Conservation (phyloP, 352 stramenopile species). For the Salisapilia sapeloensis region DNA sequence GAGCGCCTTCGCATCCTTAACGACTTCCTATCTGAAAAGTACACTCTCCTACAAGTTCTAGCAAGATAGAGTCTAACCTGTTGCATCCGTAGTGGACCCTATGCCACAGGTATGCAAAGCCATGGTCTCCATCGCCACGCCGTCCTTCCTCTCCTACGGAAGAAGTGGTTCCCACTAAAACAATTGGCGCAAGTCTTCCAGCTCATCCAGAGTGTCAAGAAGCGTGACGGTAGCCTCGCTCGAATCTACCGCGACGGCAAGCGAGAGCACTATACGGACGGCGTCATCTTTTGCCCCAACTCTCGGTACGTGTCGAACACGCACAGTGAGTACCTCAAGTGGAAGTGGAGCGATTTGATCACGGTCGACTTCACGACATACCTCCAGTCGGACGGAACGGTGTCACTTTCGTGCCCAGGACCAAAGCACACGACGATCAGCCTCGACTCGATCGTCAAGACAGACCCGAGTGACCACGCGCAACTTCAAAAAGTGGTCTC, state of each 20-base stretch:
- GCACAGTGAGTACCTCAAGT: slow-evolving; percentile 83
- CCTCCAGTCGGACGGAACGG: slow-evolving; percentile 28
- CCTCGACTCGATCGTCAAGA: slow-evolving; percentile 63
- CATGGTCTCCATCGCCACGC: slow-evolving; percentile 43
- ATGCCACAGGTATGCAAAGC: slow-evolving; percentile 41
- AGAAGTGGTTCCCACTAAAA: slow-evolving; percentile 66
- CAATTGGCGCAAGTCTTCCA: slow-evolving; percentile 75
- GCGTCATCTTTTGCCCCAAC: slow-evolving; percentile 81
- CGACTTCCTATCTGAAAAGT: slow-evolving; percentile 76
- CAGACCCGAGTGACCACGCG: slow-evolving; percentile 59
- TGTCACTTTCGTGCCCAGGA: slow-evolving; percentile 57
- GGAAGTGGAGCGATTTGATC: slow-evolving; percentile 85
- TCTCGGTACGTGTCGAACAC: slow-evolving; percentile 72
- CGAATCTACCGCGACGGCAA: slow-evolving; percentile 74
- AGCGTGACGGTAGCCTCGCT: slow-evolving; percentile 55
- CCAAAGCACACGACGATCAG: slow-evolving; percentile 64
- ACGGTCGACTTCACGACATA: slow-evolving; percentile 73
- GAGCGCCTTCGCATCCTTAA: slow-evolving; percentile 67
- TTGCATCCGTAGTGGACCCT: slow-evolving; percentile 28
- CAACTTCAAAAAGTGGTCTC: slow-evolving; percentile 49
- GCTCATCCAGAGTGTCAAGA: slow-evolving; percentile 60
- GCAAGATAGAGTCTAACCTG: not conserved
- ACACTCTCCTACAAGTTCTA: slow-evolving; percentile 6
- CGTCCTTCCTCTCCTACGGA: slow-evolving; percentile 60
- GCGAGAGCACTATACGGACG: slow-evolving; percentile 79